Percentiles rank a stretch among this genome's conserved stretches.
These are phyloP conservation scores for Datisca glomerata DNA, from an alignment of 306 rosid genomes.

Conservation along the genomic window DNA sequence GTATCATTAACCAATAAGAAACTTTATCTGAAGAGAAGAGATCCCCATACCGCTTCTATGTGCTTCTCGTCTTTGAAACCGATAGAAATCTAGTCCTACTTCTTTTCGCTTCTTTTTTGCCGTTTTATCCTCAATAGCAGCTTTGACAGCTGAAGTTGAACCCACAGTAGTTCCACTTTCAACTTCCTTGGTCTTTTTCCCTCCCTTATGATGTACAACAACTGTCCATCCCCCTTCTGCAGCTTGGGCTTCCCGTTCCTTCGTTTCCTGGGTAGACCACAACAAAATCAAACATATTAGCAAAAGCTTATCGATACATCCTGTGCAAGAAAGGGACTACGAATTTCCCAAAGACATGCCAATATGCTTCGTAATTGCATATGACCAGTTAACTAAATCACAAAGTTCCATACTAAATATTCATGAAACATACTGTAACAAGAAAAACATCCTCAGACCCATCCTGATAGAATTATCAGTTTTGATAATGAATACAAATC, in stretches of 20 bases:
- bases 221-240: slow-evolving; percentile 91
- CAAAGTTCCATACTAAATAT: too few relatives aligned
- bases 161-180: slow-evolving; percentile 72
- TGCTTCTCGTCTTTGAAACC: slow-evolving; percentile 81
- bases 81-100: slow-evolving; percentile 64
- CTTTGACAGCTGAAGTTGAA: slow-evolving; percentile 73
- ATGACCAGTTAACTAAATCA: too few relatives aligned
- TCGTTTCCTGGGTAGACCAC: slow-evolving; percentile 43
- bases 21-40: too few relatives aligned
- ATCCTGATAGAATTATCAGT: not conserved
- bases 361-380: too few relatives aligned
- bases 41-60: slow-evolving; percentile 55
- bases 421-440: not conserved
- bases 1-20: too few relatives aligned
- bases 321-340: too few relatives aligned
- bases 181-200: slow-evolving; percentile 79
- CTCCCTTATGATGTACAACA: slow-evolving; percentile 73
- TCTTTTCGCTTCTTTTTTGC: slow-evolving; percentile 53
- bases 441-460: not conserved
- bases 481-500: too few relatives aligned
- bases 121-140: slow-evolving; percentile 47
- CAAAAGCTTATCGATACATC: too few relatives aligned
- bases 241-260: slow-evolving; percentile 53
- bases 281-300: slow-evolving; percentile 11
- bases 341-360: too few relatives aligned